Evolutionary conservation across 352 stramenopile genomes (phyloP).

Genomic region (Phytophthora sp.): DNA sequence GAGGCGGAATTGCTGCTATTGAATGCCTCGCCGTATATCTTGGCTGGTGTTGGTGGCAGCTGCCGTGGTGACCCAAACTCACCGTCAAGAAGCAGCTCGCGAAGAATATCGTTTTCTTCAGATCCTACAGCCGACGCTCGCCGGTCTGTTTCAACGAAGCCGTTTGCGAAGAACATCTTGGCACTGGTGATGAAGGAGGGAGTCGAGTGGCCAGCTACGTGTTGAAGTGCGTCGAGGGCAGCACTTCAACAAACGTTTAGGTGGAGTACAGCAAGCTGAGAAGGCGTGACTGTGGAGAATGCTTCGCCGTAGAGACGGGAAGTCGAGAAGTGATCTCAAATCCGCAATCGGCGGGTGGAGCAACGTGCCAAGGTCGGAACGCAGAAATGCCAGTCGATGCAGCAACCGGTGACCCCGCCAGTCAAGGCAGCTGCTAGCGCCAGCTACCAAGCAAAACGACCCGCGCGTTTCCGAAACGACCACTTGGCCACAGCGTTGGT

Average conservation of each 20-base stretch:
- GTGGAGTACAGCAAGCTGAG: conserved; percentile 41
- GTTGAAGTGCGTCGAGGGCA: conserved; percentile 31
- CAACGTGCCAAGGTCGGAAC: conserved; percentile 27
- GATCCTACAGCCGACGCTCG: conserved; percentile 33
- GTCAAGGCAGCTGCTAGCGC: conserved; percentile 27
- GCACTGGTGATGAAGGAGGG: conserved; percentile 3
- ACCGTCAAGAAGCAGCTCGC: conserved; percentile 71
- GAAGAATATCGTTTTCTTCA: conserved; percentile 80
- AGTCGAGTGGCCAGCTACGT: conserved; percentile 31
- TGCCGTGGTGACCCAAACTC: conserved; percentile 74
- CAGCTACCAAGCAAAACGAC: conserved; percentile 33
- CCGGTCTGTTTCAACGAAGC: conserved; percentile 71
- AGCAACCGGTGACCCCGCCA: conserved; percentile 22
- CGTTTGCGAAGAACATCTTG: conserved; percentile 78
- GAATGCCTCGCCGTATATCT: conserved; percentile 32
- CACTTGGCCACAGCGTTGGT: conserved; percentile 22
- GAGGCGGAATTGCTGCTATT: conserved; percentile 19
- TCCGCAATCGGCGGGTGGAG: conserved; percentile 18
- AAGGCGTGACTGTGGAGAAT: conserved; percentile 37
- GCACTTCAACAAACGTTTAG: conserved; percentile 43
- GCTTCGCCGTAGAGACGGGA: conserved; percentile 36
- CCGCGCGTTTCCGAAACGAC: conserved; percentile 40
- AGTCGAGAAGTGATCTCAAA: conserved; percentile 49
- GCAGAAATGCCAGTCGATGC: conserved; percentile 31
- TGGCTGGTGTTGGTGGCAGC: conserved; percentile 50